Base-by-base conservation (phyloP, 108 stramenopile genomes). In the Schizochytrium sp. region DNA sequence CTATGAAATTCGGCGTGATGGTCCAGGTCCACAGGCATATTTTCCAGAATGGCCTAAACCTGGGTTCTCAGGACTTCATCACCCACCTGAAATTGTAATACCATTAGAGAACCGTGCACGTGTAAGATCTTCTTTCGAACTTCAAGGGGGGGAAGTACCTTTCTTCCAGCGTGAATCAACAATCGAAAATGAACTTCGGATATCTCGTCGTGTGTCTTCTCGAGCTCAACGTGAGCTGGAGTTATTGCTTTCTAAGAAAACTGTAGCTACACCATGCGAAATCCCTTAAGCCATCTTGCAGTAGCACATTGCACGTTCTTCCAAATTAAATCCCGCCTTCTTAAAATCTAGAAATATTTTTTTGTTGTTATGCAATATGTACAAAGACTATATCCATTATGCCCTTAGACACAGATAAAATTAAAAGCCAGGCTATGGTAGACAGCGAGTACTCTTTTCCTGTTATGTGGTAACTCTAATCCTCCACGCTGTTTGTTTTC, bases 1-100 rank as follows among this genome's bases (percentile, higher is more conserved):
- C 10, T 69, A 28, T 44, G 2, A 7, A 7, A 15, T 69, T 69
- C 64, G 28, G 5, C 15, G 42, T 7, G 40, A 44, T 15, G 44
- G 64, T 44, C 64, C 64, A 5, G 64, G 64, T 69, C 64, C 64
- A 13, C 64, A 69, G 28, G 64, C 64, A 1, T 69, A 69, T 3
- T 7, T 44, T 38, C 64, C 64, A 13, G 12, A 8, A 44, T 44
- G 8, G 12, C 64, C 28, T 7, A 8, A 10, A 69, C 12, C 10
- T 10, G 64, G 64, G 10, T 69, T 69, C 0, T 69, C 15, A 0
- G 64, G 64, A 38, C 42, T 69, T 12, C 64, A 69, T 2, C 12
- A 69, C 12, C 42, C 28, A 5, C 64, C 64, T 7, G 7, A 38
- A 44, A 8, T 38, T 12, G 28, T 44, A 5, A 69, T 69, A 69